These are phyloP conservation scores for Flaveria robusta DNA, from an alignment of 129 eudicot genomes.

Conservation along the genomic window DNA sequence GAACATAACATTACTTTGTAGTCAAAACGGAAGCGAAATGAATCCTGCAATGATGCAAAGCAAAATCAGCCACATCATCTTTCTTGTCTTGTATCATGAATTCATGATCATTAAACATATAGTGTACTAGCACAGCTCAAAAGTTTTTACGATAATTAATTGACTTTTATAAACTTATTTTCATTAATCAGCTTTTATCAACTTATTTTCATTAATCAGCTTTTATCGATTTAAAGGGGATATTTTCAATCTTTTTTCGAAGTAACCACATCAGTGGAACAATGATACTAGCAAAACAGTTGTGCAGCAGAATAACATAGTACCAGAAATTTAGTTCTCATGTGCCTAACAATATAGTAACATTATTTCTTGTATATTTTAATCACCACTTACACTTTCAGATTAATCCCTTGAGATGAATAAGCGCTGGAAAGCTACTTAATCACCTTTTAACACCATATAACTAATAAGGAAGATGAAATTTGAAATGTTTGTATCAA, in stretches of 20 bases:
- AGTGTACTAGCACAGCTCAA: conserved; percentile 27
- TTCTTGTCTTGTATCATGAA: conserved; percentile 13
- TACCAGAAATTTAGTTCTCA: neutral
- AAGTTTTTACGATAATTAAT: neutral
- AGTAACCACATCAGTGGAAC: neutral
- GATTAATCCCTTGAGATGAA: neutral
- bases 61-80: conserved; percentile 27
- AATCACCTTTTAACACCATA: neutral
- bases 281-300: neutral
- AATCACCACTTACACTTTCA: neutral
- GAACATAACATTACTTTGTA: conserved; percentile 3
- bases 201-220: neutral
- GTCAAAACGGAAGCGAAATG: neutral
- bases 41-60: conserved; percentile 40
- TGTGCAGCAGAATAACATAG: neutral
- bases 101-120: conserved; percentile 9
- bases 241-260: neutral
- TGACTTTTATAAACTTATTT: neutral
- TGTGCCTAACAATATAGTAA: neutral
- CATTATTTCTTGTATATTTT: neutral
- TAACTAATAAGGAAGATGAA: neutral
- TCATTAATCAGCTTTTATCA: neutral
- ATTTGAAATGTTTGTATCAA: neutral
- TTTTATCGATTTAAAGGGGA: neutral
- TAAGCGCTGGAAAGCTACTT: neutral